Evolutionary conservation across 306 rosid species (phyloP), one percentile per base, ranked within the genome.

Genomic region (Crotalaria pallida): DNA sequence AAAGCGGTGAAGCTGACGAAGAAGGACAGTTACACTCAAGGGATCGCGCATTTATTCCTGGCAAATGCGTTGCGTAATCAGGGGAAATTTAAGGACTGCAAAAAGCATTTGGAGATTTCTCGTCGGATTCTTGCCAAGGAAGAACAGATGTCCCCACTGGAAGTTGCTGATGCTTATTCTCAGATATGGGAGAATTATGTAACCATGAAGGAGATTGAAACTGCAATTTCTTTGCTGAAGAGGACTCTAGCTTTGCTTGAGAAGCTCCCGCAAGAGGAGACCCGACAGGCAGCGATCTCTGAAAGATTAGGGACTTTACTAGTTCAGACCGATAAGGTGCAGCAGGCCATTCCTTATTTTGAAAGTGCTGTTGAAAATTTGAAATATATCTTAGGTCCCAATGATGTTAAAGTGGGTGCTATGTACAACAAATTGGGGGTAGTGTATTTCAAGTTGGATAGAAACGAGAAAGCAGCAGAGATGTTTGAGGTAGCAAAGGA

Each of bases 401-500:
- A 84, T 80, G 96, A 92, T 85, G 90, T 88, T 82, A 96, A 96
- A 73, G 90, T 92, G 10, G 96, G 96, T 33, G 88, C 90, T 66
- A 86, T 92, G 41, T 92, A 90, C 86, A 92, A 90, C 84, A 92
- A 92, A 69, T 81, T 92, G 68, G 98, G 96, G 67, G 96, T 96
- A 31, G 98, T 96, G 21, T 90, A 88, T 82, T 79, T 92, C 75
- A 96, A 92, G 78, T 83, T 92, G 79, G 89, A 85, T 67, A 87
- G 96, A 75, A 91, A 91, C 65, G 93, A 92, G 80, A 86, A 96
- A 15, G 96, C 98, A 48, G 96, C 93, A 1, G 96, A 93, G 75
- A 90, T 88, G 96, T 90, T 93, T 79, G 96, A 93, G 0, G 83
- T 93, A 22, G 96, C 96, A n/a, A 90, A 86, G 84, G 98, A 93